Conservation (phyloP, 2,329 filamentous ascomycete genomes). For the Xylaria sp. region DNA sequence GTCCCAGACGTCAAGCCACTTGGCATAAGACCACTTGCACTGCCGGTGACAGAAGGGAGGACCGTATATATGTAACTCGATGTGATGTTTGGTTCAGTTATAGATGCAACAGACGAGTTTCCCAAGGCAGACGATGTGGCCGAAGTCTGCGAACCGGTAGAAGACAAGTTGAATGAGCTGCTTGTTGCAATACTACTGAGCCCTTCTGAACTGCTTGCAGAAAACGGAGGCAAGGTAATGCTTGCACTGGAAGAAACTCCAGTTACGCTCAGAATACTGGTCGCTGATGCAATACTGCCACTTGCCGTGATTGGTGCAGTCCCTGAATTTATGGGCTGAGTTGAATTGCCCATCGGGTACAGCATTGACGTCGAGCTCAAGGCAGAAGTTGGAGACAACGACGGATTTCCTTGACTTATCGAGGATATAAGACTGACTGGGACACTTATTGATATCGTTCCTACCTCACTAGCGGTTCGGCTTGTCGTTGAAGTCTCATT, state of each 20-base stretch:
- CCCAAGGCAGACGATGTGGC: neutral
- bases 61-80: constrained; percentile 13
- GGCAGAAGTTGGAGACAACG: neutral
- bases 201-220: constrained; percentile 12
- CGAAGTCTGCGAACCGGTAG: constrained; percentile 1
- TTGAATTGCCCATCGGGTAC: constrained; percentile 20
- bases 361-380: neutral
- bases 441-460: constrained; percentile 17
- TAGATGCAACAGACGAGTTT: neutral
- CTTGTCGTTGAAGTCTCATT: constrained; percentile 24
- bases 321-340: constrained; percentile 3
- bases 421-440: constrained; percentile 2
- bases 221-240: constrained; percentile 10
- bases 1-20: constrained; percentile 8
- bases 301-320: constrained; percentile 10
- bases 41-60: neutral
- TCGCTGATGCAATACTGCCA: constrained; percentile 2
- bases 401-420: constrained; percentile 7
- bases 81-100: constrained; percentile 2
- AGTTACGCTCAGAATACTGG: neutral
- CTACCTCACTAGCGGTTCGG: constrained; percentile 18
- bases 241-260: constrained; percentile 10
- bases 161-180: neutral
- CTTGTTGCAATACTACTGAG: constrained; percentile 5
- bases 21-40: neutral